Evolutionary conservation across 768 basidiomycete genomes (phyloP), one percentile per base, ranked within the genome.

Genomic region (Phaffia australis): DNA sequence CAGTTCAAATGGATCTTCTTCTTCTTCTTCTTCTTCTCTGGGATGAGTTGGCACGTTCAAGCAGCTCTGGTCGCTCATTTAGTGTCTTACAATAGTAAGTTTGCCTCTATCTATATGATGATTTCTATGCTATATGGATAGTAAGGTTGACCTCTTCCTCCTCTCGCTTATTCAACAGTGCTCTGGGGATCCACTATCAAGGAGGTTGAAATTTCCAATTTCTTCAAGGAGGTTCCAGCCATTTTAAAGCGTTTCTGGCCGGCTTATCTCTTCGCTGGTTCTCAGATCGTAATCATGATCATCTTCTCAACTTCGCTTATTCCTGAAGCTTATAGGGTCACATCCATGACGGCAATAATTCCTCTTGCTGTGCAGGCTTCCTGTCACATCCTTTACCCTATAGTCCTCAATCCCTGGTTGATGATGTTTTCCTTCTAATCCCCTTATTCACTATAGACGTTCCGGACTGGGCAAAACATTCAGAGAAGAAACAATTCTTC

Each of bases 371-470:
- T 72, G 16, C 71, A 73, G 64, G 73, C 75, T 5, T 65, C 70
- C 25, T 75, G 72, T 18, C 73, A 75, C 66, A 57, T 76, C 5
- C 69, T 76, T 29, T 75, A 70, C 57, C 89, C 89, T 81, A 86
- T 93, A 64, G 84, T 89, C 23, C 81, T 92, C 51, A 92, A 92
- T 71, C 90, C 88, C 0, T 88, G 86, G 86, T 77, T 90, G 63
- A 88, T 89, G 86, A 87, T 89, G 55, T 90, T 89, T 77, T 85
- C 84, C 0, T 83, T 82, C 67, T 80, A 71, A 75, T n/a, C 55
- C 14, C n/a, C 58, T 15, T 49, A 5, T 51, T n/a, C n/a, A n/a
- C n/a, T n/a, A n/a, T n/a, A n/a, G n/a, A n/a, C n/a, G n/a, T n/a
- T n/a, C n/a, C n/a, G n/a, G n/a, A n/a, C n/a, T n/a, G n/a, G n/a